Base-by-base conservation (phyloP, 2,329 filamentous ascomycete species). In the Colletotrichum lini region DNA sequence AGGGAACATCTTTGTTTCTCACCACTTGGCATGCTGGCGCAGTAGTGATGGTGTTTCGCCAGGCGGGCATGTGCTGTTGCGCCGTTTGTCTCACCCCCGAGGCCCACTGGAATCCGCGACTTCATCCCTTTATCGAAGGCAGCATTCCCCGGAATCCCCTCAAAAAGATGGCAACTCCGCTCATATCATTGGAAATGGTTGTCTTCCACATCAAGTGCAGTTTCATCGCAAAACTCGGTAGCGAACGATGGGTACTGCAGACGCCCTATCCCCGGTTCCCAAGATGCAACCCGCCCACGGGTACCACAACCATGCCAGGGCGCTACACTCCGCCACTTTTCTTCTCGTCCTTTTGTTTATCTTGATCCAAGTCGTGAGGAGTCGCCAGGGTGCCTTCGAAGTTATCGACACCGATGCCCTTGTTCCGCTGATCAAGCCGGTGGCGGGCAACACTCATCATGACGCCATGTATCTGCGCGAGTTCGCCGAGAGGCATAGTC, bases 41-140 rank as follows among this genome's bases (percentile, higher is more conserved):
- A 21, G 44, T 52, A 63, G 49, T 53, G 13, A 42, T 18, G 21
- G 23, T 30, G 47, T 53, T 12, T 30, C 38, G 47, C 60, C 47
- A 42, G 60, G 26, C 8, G 47, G 47, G 49, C 26, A 35, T 56
- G 49, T 13, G 50, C 18, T 8, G 23, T 26, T 26, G 26, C 26
- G 26, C 26, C 26, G 26, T 26, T 26, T 64, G 61, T 64, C 50
- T 64, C 61, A 64, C 50, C 23, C 15, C 44, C 30, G 26, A 64
- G 23, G 40, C 40, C 15, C 23, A 38, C 23, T 54, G 58, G 52
- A 68, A 68, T 71, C 68, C 68, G 35, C 30, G 15, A 26, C 65
- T 26, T 35, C 68, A 71, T 71, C 68, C 68, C 68, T 71, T 68
- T 63, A 71, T 68, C 68, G 58, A 52, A 18, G 35, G 45, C 38